A percentile compares a stretch with the other conserved stretches of the same genome.
These are phyloP conservation scores for Ustilago trichophora DNA, from an alignment of 1,284 basidiomycete genomes.

Conservation along the genomic window DNA sequence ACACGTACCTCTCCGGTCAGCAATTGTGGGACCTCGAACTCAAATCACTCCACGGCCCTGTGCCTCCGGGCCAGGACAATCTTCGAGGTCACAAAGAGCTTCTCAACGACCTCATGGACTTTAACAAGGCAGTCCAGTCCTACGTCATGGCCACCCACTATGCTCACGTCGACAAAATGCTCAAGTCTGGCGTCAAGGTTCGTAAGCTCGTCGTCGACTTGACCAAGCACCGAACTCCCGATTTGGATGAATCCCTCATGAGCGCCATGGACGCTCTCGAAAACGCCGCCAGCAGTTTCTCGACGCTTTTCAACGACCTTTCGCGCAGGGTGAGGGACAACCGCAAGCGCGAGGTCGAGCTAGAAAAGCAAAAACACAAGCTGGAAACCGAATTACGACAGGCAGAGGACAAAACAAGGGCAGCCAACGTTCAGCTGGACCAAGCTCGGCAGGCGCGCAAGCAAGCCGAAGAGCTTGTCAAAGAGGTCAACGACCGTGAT, in stretches of 20 bases:
- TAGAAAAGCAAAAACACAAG: not conserved
- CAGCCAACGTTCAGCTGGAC: too few relatives aligned
- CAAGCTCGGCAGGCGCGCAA: too few relatives aligned
- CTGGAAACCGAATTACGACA: not conserved
- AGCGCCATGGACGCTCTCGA: constrained; percentile 13
- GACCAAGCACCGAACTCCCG: not conserved
- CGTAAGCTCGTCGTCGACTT: constrained; percentile 22
- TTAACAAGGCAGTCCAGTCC: constrained; percentile 21
- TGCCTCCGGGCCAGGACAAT: too few relatives aligned
- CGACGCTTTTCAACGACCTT: constrained; percentile 7
- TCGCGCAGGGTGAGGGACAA: not conserved
- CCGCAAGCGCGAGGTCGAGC: not conserved
- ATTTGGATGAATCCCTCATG: constrained; percentile 1
- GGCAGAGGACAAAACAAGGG: too few relatives aligned
- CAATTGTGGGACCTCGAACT: too few relatives aligned
- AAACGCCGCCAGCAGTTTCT: constrained; percentile 3
- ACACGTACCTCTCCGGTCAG: constrained; percentile 26
- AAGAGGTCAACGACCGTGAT: too few relatives aligned
- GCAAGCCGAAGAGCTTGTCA: too few relatives aligned
- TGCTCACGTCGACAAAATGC: constrained; percentile 1
- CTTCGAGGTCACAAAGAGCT: constrained; percentile 4
- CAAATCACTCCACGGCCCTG: not conserved
- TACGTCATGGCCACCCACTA: constrained; percentile 34
- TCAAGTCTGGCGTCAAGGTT: constrained; percentile 20
- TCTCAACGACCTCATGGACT: constrained; percentile 33